These are phyloP conservation scores for Eruca vesicaria DNA, from an alignment of 441 rosid species.

Conservation along the genomic window DNA sequence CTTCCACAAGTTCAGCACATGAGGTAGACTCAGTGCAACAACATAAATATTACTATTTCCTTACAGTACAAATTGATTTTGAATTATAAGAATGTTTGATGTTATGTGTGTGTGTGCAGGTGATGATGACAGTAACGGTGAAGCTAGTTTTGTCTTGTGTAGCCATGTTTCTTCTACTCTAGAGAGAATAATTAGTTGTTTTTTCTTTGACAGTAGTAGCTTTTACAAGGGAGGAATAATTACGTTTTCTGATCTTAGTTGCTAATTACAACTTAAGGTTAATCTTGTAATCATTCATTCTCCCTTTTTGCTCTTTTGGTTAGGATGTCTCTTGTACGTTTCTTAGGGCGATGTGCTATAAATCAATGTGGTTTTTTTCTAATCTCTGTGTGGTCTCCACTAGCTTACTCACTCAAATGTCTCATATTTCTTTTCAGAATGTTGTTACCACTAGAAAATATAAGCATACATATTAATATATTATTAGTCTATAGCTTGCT, in stretches of 20 bases:
- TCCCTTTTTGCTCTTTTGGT: conserved; percentile 14
- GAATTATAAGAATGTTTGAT: neutral
- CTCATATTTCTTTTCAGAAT: conserved; percentile 8
- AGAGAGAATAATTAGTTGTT: neutral
- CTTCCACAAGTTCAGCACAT: conserved; percentile 43
- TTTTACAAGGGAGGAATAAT: conserved; percentile 15
- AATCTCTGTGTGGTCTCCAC: conserved; percentile 17
- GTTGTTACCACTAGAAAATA: conserved; percentile 5
- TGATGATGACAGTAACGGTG: conserved; percentile 17
- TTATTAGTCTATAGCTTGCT: neutral
- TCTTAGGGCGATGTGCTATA: conserved; percentile 19
- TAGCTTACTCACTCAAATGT: conserved; percentile 20
- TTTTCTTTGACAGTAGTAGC: neutral
- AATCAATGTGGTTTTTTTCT: conserved; percentile 1
- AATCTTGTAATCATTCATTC: conserved; percentile 27
- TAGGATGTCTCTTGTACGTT: conserved; percentile 18
- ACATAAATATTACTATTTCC: neutral
- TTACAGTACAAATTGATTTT: neutral
- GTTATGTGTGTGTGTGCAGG: conserved; percentile 24
- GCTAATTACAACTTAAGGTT: conserved; percentile 20
- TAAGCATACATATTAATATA: conserved; percentile 1
- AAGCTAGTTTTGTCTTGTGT: conserved; percentile 25
- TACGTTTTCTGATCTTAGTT: conserved; percentile 12
- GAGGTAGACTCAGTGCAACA: conserved; percentile 17
- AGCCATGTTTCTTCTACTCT: conserved; percentile 23